Conservation (phyloP, 441 rosid species). For the Flueggea neowawraea region DNA sequence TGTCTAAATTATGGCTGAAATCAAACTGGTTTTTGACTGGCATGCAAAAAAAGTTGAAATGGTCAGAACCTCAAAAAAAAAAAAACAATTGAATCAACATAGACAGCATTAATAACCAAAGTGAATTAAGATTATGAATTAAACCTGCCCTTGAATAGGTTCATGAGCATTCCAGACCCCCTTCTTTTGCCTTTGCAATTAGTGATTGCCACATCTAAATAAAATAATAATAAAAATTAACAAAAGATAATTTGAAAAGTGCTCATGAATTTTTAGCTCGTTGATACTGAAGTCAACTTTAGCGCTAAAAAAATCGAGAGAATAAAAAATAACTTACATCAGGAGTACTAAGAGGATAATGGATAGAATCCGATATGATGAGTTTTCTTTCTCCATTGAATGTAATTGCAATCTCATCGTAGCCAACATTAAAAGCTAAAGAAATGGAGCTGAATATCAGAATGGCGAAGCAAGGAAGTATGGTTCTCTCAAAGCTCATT, state of each 20-base stretch:
- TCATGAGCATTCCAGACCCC: constrained; percentile 31
- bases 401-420: constrained; percentile 21
- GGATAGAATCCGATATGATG: constrained; percentile 37
- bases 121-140: not conserved
- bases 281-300: too few relatives aligned
- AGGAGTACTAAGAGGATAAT: constrained; percentile 28
- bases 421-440: constrained; percentile 7
- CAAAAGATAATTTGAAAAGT: not conserved
- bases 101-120: too few relatives aligned
- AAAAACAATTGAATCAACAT: too few relatives aligned
- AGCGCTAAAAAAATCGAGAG: too few relatives aligned
- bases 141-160: constrained; percentile 16
- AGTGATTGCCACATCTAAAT: constrained; percentile 28
- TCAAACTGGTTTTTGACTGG: constrained; percentile 21
- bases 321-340: not conserved
- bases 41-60: not conserved
- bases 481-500: too few relatives aligned
- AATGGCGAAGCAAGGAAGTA: too few relatives aligned
- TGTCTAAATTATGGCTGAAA: constrained; percentile 31
- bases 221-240: not conserved
- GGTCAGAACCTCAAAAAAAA: not conserved
- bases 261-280: too few relatives aligned
- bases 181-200: constrained; percentile 16
- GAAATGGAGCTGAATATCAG: not conserved
- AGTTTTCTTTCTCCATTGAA: constrained; percentile 30